A percentile compares a stretch with the other conserved stretches of the same genome.
phyloP scores from a whole-genome alignment of 1,139 yeast genomes.

The Dujonia santamariae region DNA sequence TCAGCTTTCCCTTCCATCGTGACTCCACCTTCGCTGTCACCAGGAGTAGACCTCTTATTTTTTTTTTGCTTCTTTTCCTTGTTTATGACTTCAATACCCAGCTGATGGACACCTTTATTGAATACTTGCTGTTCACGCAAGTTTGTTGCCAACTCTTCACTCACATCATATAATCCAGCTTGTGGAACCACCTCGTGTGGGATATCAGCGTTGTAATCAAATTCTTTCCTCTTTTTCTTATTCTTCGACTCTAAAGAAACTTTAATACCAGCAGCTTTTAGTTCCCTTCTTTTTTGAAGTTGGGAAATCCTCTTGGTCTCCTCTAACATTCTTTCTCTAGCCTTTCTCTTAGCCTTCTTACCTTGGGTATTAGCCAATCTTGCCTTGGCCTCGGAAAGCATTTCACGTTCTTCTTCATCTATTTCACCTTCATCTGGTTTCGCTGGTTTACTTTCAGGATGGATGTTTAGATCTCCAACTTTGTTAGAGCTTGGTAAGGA shows the following conservation, averaged over 20 bases:
- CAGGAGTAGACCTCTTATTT: constrained; percentile 15
- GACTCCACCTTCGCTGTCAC: constrained; percentile 11
- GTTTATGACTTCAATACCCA: constrained; percentile 40
- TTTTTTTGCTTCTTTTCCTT: constrained; percentile 29
- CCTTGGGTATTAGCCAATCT: constrained; percentile 92
- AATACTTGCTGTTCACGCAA: constrained; percentile 37
- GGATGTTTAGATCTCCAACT: constrained; percentile 60
- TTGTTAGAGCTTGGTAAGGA: constrained; percentile 41
- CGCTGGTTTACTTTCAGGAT: constrained; percentile 82
- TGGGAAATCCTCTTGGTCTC: constrained; percentile 74
- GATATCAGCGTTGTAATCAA: constrained; percentile 81
- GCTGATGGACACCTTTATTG: constrained; percentile 41
- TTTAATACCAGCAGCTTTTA: constrained; percentile 81
- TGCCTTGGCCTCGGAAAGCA: constrained; percentile 92
- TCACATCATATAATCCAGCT: constrained; percentile 66
- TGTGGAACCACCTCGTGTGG: constrained; percentile 77
- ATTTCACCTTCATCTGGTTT: constrained; percentile 75
- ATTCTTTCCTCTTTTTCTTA: constrained; percentile 51
- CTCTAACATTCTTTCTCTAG: constrained; percentile 74
- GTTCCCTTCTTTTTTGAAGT: constrained; percentile 77
- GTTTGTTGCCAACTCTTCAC: constrained; percentile 51
- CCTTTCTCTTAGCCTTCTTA: constrained; percentile 88
- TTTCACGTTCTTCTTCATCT: constrained; percentile 87
- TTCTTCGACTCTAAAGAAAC: constrained; percentile 50
- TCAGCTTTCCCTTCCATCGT: constrained; percentile 31